These are phyloP conservation scores for Neurospora crassa DNA, from an alignment of 2,329 filamentous ascomycete genomes.

Conservation along the genomic window DNA sequence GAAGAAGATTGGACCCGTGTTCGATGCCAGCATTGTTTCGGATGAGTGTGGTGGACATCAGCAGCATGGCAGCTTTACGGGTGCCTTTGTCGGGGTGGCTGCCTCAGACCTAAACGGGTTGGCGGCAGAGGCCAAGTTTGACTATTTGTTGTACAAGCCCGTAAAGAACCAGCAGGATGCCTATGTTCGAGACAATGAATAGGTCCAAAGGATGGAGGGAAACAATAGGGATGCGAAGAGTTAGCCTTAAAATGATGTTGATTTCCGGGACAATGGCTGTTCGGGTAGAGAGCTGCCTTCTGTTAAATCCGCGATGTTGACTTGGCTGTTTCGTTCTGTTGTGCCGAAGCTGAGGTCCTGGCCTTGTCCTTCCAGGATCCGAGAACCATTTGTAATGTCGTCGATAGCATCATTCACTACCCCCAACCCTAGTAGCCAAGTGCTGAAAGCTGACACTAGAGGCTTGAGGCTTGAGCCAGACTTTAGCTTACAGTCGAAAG, in stretches of 20 bases:
- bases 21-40: constrained; percentile 48
- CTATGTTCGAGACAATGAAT: constrained; percentile 25
- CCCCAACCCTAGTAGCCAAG: neutral
- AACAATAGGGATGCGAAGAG: neutral
- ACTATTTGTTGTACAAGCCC: constrained; percentile 42
- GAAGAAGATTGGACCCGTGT: constrained; percentile 42
- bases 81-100: constrained; percentile 48
- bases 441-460: neutral
- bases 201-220: neutral
- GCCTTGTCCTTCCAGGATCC: neutral
- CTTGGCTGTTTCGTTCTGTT: neutral
- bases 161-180: constrained; percentile 36
- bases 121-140: constrained; percentile 36
- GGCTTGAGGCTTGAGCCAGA: neutral
- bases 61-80: constrained; percentile 53
- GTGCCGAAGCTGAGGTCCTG: neutral
- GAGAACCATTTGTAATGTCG: too few relatives aligned
- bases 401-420: neutral
- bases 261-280: neutral
- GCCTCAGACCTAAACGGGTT: constrained; percentile 47
- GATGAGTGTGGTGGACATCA: constrained; percentile 56
- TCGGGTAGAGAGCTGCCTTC: neutral
- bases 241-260: neutral
- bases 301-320: neutral
- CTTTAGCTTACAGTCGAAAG: neutral